A percentile compares a stretch with the other conserved stretches of the same genome.
Conservation (phyloP, 257 asterid genomes). For the Penstemon davidsonii region DNA sequence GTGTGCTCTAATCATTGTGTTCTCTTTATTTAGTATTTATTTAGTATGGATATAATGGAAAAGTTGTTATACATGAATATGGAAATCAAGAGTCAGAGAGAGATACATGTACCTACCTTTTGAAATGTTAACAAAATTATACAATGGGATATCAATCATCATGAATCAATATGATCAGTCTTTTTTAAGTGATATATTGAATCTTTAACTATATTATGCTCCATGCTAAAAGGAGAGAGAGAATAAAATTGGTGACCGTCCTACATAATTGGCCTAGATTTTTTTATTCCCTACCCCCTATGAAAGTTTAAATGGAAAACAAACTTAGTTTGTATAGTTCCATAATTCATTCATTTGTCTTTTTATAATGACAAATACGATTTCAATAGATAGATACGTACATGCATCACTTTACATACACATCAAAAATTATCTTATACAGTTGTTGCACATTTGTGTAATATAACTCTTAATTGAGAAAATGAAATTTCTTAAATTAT, state of each 20-base stretch:
- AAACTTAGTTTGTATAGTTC: background rate
- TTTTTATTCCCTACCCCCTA: constrained; percentile 19
- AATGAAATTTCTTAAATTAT: too few relatives aligned
- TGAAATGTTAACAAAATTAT: constrained; percentile 7
- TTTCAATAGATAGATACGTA: background rate
- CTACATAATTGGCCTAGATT: constrained; percentile 12
- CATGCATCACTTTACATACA: background rate
- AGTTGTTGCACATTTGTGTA: too few relatives aligned
- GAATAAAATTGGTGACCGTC: constrained; percentile 26
- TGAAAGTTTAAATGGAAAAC: background rate
- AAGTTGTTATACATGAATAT: constrained; percentile 21
- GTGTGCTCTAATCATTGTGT: background rate
- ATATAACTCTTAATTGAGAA: too few relatives aligned
- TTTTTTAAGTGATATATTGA: constrained; percentile 4
- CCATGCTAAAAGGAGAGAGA: constrained; percentile 7
- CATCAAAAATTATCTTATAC: too few relatives aligned
- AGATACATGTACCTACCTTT: constrained; percentile 29
- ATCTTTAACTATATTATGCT: constrained; percentile 27
- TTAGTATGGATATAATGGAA: background rate
- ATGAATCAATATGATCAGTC: constrained; percentile 14
- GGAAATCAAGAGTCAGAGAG: constrained; percentile 35
- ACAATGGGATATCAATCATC: constrained; percentile 13
- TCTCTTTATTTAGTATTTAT: background rate
- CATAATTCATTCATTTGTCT: background rate
- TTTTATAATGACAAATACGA: too few relatives aligned